phyloP scores from a whole-genome alignment of 2,329 filamentous ascomycete genomes.

The Magnaporthiopsis poae region DNA sequence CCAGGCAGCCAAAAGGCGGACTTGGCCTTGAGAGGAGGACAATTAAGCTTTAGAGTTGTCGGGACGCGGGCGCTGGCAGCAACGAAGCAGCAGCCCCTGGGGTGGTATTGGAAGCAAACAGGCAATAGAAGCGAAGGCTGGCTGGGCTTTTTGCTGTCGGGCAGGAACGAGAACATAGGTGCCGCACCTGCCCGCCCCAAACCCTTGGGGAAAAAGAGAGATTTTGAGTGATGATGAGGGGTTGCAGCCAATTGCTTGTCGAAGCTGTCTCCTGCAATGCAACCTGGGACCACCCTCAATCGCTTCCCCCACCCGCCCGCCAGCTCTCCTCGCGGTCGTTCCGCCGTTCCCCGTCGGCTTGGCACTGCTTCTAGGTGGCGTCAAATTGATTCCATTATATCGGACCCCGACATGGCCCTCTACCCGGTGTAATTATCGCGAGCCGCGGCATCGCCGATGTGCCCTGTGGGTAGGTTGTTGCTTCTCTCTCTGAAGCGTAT shows the following conservation, averaged over 20 bases:
- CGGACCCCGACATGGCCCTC: not conserved
- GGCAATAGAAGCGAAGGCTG: no score
- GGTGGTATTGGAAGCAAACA: no score
- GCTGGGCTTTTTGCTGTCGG: no score
- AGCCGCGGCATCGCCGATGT: no score
- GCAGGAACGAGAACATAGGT: no score
- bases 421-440: not conserved
- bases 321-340: not conserved
- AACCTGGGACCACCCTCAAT: not conserved
- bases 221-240: not conserved
- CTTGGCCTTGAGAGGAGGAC: constrained; percentile 8
- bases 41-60: constrained; percentile 10
- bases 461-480: no score
- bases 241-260: not conserved
- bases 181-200: not conserved
- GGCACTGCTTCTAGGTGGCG: not conserved
- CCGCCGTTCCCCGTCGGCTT: not conserved
- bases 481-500: no score
- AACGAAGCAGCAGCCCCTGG: not conserved
- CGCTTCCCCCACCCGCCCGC: not conserved
- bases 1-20: constrained; percentile 6
- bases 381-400: not conserved
- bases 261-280: not conserved
- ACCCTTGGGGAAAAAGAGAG: not conserved
- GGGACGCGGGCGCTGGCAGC: not conserved